phyloP scores from a whole-genome alignment of 495 filamentous ascomycete genomes.

The Penicillium malachiteum region DNA sequence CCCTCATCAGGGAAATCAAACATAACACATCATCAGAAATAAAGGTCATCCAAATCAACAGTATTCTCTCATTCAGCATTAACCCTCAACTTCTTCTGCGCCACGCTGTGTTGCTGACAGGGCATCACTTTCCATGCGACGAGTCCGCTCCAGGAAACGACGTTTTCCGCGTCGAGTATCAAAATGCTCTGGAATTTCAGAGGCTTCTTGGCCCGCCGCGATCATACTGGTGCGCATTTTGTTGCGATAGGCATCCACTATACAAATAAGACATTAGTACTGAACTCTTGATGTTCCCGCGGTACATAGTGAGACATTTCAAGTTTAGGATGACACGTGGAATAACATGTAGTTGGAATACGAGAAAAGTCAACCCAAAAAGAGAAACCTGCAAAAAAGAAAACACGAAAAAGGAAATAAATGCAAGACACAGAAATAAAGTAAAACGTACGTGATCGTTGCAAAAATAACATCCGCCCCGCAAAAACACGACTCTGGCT shows the following conservation, averaged over 20 bases:
- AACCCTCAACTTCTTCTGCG: conserved; percentile 46
- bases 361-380: background rate
- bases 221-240: conserved; percentile 85
- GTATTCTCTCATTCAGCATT: conserved; percentile 3
- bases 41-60: conserved; percentile 6
- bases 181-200: conserved; percentile 73
- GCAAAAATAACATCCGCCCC: conserved; percentile 80
- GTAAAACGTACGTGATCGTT: conserved; percentile 77
- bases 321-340: conserved; percentile 8
- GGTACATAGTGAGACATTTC: conserved; percentile 2
- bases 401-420: background rate
- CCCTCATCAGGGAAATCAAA: conserved; percentile 3
- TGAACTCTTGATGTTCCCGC: background rate
- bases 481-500: conserved; percentile 86
- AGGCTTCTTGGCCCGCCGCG: conserved; percentile 67
- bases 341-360: background rate
- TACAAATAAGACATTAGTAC: background rate
- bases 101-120: conserved; percentile 32
- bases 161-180: conserved; percentile 88
- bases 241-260: conserved; percentile 93
- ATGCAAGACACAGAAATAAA: background rate
- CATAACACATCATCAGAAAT: conserved; percentile 9
- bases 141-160: conserved; percentile 68
- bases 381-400: conserved; percentile 1
- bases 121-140: conserved; percentile 14